Percentiles rank a stretch among this genome's conserved stretches.
phyloP scores from a whole-genome alignment of 176 grass and related monocot species.

The Aechmea fasciata region DNA sequence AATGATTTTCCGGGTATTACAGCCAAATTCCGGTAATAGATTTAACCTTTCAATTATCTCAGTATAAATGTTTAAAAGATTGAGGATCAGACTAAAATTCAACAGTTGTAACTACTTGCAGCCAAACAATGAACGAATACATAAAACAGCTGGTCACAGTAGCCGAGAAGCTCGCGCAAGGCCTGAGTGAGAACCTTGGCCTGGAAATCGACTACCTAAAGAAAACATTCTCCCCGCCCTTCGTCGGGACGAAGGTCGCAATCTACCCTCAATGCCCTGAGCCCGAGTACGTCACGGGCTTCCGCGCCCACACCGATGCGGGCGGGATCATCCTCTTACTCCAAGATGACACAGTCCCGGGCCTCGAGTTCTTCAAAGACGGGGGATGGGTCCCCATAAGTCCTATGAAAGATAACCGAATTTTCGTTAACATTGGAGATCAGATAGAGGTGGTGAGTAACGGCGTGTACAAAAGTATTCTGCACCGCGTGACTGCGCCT shows the following conservation, averaged over 20 bases:
- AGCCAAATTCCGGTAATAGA: constrained; percentile 17
- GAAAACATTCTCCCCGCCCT: constrained; percentile 53
- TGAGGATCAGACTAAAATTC: neutral
- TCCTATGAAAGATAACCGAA: constrained; percentile 24
- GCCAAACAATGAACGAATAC: constrained; percentile 49
- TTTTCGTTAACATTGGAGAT: constrained; percentile 88
- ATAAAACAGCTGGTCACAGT: constrained; percentile 35
- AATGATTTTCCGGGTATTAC: constrained; percentile 32
- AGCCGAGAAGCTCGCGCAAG: constrained; percentile 46
- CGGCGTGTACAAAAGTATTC: constrained; percentile 56
- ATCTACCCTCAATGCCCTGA: constrained; percentile 67
- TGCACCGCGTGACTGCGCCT: constrained; percentile 47
- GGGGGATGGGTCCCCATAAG: constrained; percentile 52
- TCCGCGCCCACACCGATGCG: constrained; percentile 83
- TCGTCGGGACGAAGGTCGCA: constrained; percentile 83
- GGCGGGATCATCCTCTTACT: constrained; percentile 92
- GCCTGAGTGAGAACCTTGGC: constrained; percentile 59
- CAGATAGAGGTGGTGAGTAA: constrained; percentile 82
- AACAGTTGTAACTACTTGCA: constrained; percentile 8
- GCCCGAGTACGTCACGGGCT: constrained; percentile 50
- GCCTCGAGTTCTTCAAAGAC: constrained; percentile 58
- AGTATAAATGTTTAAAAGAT: neutral
- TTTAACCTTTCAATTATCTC: neutral
- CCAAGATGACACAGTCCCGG: constrained; percentile 65
- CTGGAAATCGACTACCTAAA: constrained; percentile 27